Evolutionary conservation across 768 basidiomycete species (phyloP).

Genomic region (Termitomyces sp.): DNA sequence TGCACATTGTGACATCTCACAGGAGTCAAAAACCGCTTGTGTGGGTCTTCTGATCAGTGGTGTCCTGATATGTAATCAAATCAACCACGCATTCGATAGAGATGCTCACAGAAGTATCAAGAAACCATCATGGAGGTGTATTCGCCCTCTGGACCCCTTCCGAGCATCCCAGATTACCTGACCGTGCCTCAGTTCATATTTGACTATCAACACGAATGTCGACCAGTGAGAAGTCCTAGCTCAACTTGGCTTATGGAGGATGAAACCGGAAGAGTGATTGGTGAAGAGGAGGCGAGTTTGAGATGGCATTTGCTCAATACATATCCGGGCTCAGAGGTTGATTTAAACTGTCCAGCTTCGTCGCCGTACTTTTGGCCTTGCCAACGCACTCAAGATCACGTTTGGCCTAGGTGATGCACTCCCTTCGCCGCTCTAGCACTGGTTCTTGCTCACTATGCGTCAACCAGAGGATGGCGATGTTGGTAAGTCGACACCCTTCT

Average conservation of each 20-base stretch:
- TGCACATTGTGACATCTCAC: no score
- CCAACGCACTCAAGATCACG: constrained; percentile 36
- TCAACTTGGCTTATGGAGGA: constrained; percentile 49
- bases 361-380: constrained; percentile 39
- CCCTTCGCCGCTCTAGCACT: not conserved
- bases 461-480: constrained; percentile 41
- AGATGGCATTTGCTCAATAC: not conserved
- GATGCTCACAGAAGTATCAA: not conserved
- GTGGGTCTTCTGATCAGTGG: not conserved
- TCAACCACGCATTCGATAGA: not conserved
- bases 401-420: constrained; percentile 34
- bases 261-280: constrained; percentile 33
- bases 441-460: not conserved
- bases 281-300: constrained; percentile 33
- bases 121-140: constrained; percentile 22
- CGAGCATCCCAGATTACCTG: constrained; percentile 44
- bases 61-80: not conserved
- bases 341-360: constrained; percentile 29
- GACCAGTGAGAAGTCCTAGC: constrained; percentile 27
- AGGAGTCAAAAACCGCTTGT: not conserved
- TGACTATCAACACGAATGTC: constrained; percentile 34
- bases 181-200: constrained; percentile 52
- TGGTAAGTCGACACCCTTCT: constrained; percentile 31
- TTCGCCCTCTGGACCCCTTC: constrained; percentile 24
- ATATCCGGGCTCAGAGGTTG: not conserved